Conservation (phyloP, 306 rosid species). For the Cucurbita moschata region DNA sequence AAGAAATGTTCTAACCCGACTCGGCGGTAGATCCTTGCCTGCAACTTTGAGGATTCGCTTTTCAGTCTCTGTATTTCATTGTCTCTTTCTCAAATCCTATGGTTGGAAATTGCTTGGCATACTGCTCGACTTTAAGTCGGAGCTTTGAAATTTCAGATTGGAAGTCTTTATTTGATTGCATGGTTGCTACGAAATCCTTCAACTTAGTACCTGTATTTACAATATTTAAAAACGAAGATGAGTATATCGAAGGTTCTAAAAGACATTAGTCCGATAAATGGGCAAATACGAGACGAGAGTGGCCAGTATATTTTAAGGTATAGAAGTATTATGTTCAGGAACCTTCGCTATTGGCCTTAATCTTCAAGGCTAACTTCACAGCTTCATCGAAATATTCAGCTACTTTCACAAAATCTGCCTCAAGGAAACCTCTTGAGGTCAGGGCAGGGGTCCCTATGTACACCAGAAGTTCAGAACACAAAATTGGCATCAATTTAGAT, state of each 20-base stretch:
- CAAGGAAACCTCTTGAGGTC: slow-evolving; percentile 81
- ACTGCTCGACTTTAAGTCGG: slow-evolving; percentile 56
- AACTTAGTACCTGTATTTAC: slow-evolving; percentile 54
- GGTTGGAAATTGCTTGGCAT: slow-evolving; percentile 76
- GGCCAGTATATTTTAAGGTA: not conserved
- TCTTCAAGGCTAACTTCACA: slow-evolving; percentile 75
- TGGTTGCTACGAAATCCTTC: slow-evolving; percentile 66
- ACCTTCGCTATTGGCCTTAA: slow-evolving; percentile 66
- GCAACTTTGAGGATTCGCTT: not conserved
- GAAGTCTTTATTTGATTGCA: slow-evolving; percentile 46
- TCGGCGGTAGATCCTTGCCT: not conserved
- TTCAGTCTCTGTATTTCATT: slow-evolving; percentile 62
- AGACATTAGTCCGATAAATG: not conserved
- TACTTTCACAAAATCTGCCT: slow-evolving; percentile 69
- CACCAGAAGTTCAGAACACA: not conserved
- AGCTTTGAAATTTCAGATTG: slow-evolving; percentile 61
- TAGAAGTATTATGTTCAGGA: not conserved
- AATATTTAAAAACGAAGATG: slow-evolving; percentile 9
- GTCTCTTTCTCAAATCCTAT: slow-evolving; percentile 66
- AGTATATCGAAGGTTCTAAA: not conserved
- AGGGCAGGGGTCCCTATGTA: slow-evolving; percentile 84
- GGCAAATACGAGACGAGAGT: not conserved
- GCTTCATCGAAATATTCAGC: slow-evolving; percentile 79
- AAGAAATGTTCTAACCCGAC: not conserved
- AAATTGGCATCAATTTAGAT: not conserved